Conservation (phyloP, 129 eudicot genomes). For the Lactuca saligna region DNA sequence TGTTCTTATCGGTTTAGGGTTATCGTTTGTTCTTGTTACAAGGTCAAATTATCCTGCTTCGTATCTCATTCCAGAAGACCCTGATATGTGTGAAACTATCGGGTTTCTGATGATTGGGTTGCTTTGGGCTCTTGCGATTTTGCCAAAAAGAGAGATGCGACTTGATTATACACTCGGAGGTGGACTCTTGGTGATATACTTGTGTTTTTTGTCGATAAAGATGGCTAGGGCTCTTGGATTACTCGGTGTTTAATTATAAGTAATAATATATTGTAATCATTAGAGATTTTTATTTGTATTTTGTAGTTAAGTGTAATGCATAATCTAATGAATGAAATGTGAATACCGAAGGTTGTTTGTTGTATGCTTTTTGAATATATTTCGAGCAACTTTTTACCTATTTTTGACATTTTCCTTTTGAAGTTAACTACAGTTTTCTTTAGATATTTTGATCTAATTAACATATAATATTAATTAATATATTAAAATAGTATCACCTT, state of each 20-base stretch:
- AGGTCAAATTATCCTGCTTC: conserved; percentile 51
- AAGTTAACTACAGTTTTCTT: no score
- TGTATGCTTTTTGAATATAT: no score
- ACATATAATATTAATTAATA: no score
- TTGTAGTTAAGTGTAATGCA: conserved; percentile 1
- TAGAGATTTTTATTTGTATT: background rate
- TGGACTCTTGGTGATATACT: conserved; percentile 65
- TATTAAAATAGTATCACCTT: no score
- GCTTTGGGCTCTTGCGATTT: conserved; percentile 70
- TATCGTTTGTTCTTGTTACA: conserved; percentile 53
- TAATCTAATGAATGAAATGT: conserved; percentile 8
- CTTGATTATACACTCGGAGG: conserved; percentile 52
- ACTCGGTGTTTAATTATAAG: background rate
- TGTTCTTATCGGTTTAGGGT: conserved; percentile 62
- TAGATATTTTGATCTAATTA: no score
- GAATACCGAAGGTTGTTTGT: background rate
- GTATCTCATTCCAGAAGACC: conserved; percentile 44
- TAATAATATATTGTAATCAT: background rate
- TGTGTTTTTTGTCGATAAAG: conserved; percentile 52
- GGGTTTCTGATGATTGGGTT: conserved; percentile 62
- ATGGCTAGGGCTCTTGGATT: conserved; percentile 47
- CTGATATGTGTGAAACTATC: conserved; percentile 39
- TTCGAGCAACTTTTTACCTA: no score
- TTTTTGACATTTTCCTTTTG: no score
- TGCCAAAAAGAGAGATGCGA: conserved; percentile 62